Conservation (phyloP, 371 early-diverging fungal species). For the Batkoa obscura region DNA sequence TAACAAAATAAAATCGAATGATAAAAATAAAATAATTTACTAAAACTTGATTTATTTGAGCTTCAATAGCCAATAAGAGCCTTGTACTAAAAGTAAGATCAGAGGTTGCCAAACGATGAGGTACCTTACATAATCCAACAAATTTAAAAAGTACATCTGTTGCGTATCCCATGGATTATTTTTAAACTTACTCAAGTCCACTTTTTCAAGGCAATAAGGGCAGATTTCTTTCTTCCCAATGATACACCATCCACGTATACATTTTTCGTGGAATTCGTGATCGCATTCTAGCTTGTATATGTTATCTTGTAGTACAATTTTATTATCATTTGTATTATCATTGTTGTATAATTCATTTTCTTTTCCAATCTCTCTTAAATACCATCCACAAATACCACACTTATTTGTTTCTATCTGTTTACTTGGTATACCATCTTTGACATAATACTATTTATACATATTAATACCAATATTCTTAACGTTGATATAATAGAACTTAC, state of each 20-base stretch:
- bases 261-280: conserved; percentile 74
- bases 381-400: conserved; percentile 63
- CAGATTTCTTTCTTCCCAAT: conserved; percentile 88
- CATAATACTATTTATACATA: conserved; percentile 26
- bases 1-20: not conserved
- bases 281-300: conserved; percentile 51
- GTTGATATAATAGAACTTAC: not conserved
- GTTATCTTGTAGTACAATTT: conserved; percentile 13
- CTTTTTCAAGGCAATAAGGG: conserved; percentile 86
- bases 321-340: conserved; percentile 2
- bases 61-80: not conserved
- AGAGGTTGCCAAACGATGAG: conserved; percentile 68
- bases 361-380: conserved; percentile 12
- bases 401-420: conserved; percentile 49
- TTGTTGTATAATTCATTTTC: conserved; percentile 8
- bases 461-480: not conserved
- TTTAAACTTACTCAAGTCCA: conserved; percentile 54
- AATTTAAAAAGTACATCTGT: conserved; percentile 51
- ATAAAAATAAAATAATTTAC: not conserved
- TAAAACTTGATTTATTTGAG: not conserved
- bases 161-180: conserved; percentile 62
- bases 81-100: conserved; percentile 11
- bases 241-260: conserved; percentile 87
- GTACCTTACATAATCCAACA: conserved; percentile 64
- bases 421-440: conserved; percentile 40